These are phyloP conservation scores for Dryadomyces sulphureus DNA, from an alignment of 2,329 filamentous ascomycete genomes.

Conservation along the genomic window DNA sequence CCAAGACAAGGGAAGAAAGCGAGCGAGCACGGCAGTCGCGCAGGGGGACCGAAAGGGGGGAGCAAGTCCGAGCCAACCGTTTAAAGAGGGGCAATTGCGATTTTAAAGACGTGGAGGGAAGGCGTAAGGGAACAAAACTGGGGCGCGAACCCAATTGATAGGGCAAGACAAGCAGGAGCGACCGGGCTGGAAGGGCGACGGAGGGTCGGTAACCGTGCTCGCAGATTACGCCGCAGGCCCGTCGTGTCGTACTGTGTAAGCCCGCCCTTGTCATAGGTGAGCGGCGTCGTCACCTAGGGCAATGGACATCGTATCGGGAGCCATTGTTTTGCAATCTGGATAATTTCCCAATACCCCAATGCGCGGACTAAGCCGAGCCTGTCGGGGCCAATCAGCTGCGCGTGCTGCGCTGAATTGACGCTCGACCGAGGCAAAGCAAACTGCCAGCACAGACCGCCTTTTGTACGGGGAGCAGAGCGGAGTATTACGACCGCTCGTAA, in stretches of 20 bases:
- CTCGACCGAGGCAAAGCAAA: not conserved
- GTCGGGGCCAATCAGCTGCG: not conserved
- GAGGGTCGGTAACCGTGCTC: not conserved
- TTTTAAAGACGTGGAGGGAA: not conserved
- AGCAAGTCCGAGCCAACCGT: constrained; percentile 3
- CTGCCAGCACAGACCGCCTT: not conserved
- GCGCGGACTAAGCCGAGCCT: not conserved
- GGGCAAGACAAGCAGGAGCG: not conserved
- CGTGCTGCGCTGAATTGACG: not conserved
- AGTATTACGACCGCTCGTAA: too few species aligned
- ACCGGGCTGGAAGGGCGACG: not conserved
- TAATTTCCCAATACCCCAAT: not conserved
- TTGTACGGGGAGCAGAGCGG: too few species aligned
- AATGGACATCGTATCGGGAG: not conserved
- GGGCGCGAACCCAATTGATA: not conserved
- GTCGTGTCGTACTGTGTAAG: too few species aligned
- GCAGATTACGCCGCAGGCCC: too few species aligned
- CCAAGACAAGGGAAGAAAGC: not conserved
- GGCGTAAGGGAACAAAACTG: not conserved
- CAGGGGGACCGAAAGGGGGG: not conserved
- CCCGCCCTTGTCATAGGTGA: too few species aligned
- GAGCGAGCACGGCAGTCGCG: too few species aligned
- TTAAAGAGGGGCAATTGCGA: constrained; percentile 2
- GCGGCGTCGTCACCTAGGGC: too few species aligned
- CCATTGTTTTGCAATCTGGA: not conserved